Conservation (phyloP, 306 rosid species). For the Fragaria vesca region DNA sequence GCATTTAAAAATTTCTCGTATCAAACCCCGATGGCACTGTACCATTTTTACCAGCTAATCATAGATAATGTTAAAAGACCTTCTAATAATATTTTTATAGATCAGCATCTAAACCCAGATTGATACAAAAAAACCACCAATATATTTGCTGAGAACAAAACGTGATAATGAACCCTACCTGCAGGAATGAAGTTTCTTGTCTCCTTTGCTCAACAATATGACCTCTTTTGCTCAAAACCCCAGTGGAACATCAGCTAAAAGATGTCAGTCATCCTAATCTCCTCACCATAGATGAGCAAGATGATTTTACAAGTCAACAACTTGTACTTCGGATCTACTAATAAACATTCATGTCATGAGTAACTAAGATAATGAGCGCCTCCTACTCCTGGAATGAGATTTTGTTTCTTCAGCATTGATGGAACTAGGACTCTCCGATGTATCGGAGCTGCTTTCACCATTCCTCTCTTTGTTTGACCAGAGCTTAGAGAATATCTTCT, state of each 20-base stretch:
- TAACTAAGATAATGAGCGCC: constrained; percentile 67
- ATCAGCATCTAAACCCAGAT: no score
- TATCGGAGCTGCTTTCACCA: constrained; percentile 88
- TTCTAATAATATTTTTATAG: no score
- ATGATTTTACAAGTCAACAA: constrained; percentile 35
- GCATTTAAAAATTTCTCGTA: no score
- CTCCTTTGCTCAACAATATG: background rate
- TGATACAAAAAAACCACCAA: background rate
- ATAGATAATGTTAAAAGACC: no score
- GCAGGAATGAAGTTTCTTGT: background rate
- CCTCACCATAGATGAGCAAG: constrained; percentile 43
- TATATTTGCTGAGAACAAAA: background rate
- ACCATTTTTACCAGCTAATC: no score
- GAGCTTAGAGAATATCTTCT: constrained; percentile 76
- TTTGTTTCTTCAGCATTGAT: constrained; percentile 76
- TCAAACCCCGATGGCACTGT: no score
- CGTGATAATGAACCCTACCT: background rate
- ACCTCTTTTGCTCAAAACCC: constrained; percentile 13
- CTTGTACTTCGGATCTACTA: constrained; percentile 14
- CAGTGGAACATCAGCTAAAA: constrained; percentile 33
- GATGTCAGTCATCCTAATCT: constrained; percentile 50
- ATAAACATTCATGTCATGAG: constrained; percentile 17
- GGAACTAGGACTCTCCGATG: constrained; percentile 91
- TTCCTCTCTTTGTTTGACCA: constrained; percentile 79
- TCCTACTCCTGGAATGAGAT: constrained; percentile 83